These are phyloP conservation scores for Trichoderma koningii DNA, from an alignment of 2,329 filamentous ascomycete genomes.

Conservation along the genomic window DNA sequence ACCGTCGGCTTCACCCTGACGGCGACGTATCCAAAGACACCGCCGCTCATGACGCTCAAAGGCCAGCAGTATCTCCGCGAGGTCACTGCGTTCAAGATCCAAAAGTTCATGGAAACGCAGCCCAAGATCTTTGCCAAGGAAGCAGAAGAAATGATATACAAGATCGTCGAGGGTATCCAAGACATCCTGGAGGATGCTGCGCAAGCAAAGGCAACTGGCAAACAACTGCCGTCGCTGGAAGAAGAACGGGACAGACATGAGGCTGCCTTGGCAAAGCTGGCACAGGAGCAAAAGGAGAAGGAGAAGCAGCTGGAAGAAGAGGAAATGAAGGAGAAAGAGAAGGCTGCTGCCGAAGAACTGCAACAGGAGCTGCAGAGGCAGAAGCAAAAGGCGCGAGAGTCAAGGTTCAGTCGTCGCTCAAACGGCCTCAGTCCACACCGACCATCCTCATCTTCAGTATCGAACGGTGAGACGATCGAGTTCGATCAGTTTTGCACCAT, in stretches of 20 bases:
- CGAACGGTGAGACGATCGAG: conserved; percentile 47
- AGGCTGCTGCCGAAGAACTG: conserved; percentile 69
- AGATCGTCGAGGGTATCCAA: conserved; percentile 68
- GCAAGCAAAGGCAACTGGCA: conserved; percentile 70
- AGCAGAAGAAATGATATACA: conserved; percentile 62
- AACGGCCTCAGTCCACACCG: conserved; percentile 39
- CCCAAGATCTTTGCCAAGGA: conserved; percentile 55
- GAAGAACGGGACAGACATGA: conserved; percentile 86
- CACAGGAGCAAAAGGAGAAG: conserved; percentile 56
- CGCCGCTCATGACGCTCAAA: conserved; percentile 71
- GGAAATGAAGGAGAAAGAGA: conserved; percentile 67
- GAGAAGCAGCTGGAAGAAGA: conserved; percentile 56
- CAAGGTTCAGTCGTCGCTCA: conserved; percentile 60
- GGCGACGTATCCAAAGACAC: conserved; percentile 86
- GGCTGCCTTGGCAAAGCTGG: conserved; percentile 65
- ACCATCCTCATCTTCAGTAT: conserved; percentile 36
- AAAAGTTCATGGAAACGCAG: conserved; percentile 62
- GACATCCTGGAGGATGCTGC: conserved; percentile 86
- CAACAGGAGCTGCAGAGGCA: conserved; percentile 71
- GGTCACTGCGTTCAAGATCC: conserved; percentile 70
- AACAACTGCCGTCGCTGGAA: conserved; percentile 80
- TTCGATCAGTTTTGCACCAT: conserved; percentile 70
- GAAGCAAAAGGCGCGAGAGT: conserved; percentile 63
- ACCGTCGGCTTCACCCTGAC: conserved; percentile 79
- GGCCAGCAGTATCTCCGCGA: conserved; percentile 66